Percentiles rank a stretch among this genome's conserved stretches.
Conservation (phyloP, 305 asterid genomes). For the Fraxinus sp. region DNA sequence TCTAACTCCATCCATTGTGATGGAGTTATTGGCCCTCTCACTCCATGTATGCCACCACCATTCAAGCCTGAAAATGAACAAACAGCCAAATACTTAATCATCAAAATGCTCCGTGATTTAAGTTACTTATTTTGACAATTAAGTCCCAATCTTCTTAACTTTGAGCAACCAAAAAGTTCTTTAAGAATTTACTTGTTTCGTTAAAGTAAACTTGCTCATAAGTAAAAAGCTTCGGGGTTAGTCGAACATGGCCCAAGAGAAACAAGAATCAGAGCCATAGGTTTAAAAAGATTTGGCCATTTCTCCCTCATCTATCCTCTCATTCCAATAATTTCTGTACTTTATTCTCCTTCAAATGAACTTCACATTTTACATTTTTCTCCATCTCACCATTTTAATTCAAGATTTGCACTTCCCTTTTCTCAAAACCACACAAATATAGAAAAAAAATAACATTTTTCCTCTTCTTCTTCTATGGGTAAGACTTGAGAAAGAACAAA, state of each 20-base stretch:
- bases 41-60: constrained; percentile 36
- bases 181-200: not conserved
- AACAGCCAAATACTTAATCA: no score
- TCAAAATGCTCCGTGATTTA: not conserved
- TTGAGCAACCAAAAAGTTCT: not conserved
- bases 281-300: not conserved
- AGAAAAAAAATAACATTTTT: not conserved
- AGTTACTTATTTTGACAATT: not conserved
- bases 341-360: not conserved
- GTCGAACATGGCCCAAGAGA: not conserved
- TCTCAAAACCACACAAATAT: not conserved
- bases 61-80: constrained; percentile 39
- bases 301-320: not conserved
- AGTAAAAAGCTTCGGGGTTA: not conserved
- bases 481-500: constrained; percentile 15
- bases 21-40: constrained; percentile 77
- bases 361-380: not conserved
- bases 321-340: not conserved
- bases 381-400: not conserved
- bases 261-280: not conserved
- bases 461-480: constrained; percentile 7
- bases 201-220: not conserved
- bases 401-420: not conserved
- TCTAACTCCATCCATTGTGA: constrained; percentile 95
- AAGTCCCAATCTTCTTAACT: not conserved